These are phyloP conservation scores for Curvularia eragrostidis DNA, from an alignment of 2,329 filamentous ascomycete species.

Conservation along the genomic window DNA sequence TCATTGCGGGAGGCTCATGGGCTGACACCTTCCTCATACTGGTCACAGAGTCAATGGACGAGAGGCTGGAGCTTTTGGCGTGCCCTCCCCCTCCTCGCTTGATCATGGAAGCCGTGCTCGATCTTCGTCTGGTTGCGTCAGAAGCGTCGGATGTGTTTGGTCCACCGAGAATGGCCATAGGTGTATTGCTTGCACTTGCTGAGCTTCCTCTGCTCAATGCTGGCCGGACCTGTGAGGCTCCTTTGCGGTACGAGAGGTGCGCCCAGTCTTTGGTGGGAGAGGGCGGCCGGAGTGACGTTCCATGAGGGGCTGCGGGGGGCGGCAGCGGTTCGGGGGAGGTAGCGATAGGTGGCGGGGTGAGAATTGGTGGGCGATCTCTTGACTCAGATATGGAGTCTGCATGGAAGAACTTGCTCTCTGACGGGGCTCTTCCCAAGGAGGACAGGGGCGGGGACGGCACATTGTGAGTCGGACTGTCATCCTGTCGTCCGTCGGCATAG, in stretches of 20 bases:
- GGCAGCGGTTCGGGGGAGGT: constrained; percentile 36
- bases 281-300: constrained; percentile 44
- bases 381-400: constrained; percentile 63
- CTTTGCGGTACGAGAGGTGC: constrained; percentile 58
- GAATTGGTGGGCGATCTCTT: constrained; percentile 42
- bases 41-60: constrained; percentile 55
- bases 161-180: constrained; percentile 42
- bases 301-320: constrained; percentile 19
- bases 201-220: constrained; percentile 42
- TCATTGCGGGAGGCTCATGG: constrained; percentile 31
- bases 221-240: constrained; percentile 56
- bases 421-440: constrained; percentile 29
- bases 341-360: constrained; percentile 40
- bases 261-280: constrained; percentile 58
- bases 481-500: constrained; percentile 59
- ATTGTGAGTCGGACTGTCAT: constrained; percentile 35
- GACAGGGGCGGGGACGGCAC: constrained; percentile 48
- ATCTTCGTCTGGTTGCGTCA: constrained; percentile 39
- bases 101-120: constrained; percentile 40
- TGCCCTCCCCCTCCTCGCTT: constrained; percentile 38
- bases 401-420: constrained; percentile 72
- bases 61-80: constrained; percentile 52
- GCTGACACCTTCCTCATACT: constrained; percentile 37
- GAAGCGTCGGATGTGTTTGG: constrained; percentile 31
- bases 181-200: constrained; percentile 44